Conservation (phyloP, 2,329 filamentous ascomycete genomes). For the Fonsecaea monophora region DNA sequence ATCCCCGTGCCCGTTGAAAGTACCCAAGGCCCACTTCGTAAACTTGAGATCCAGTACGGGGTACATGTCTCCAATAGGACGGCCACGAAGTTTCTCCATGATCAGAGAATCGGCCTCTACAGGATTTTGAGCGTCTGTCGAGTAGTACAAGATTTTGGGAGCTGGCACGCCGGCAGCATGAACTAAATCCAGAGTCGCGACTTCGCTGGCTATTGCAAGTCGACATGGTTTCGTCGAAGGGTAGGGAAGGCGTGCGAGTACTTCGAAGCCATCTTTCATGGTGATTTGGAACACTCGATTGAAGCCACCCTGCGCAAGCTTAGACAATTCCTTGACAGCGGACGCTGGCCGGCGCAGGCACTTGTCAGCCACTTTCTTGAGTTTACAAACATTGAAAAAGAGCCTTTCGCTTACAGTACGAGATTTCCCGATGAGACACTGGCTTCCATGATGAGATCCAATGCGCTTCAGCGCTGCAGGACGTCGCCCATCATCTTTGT, state of each 20-base stretch:
- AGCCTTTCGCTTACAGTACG: background rate
- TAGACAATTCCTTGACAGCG: constrained; percentile 40
- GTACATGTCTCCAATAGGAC: constrained; percentile 35
- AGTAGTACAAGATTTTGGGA: constrained; percentile 47
- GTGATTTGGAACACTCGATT: constrained; percentile 46
- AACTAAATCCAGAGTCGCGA: constrained; percentile 47
- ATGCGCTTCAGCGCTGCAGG: no score
- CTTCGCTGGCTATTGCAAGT: constrained; percentile 48
- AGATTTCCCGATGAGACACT: no score
- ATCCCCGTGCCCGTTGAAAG: no score
- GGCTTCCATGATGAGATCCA: no score
- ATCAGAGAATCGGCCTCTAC: constrained; percentile 51
- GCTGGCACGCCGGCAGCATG: constrained; percentile 45
- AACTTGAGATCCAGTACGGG: no score
- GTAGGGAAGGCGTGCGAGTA: constrained; percentile 47
- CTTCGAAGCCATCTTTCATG: constrained; percentile 41
- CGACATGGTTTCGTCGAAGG: constrained; percentile 42
- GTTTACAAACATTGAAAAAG: constrained; percentile 37
- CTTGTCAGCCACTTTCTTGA: constrained; percentile 33
- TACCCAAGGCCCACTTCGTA: no score
- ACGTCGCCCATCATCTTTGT: no score
- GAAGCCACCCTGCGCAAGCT: constrained; percentile 48
- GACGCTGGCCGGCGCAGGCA: constrained; percentile 22
- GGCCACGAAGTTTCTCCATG: constrained; percentile 48
- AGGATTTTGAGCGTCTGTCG: constrained; percentile 45